These are phyloP conservation scores for Clarireedia paspali DNA, from an alignment of 2,329 filamentous ascomycete species.

Conservation along the genomic window DNA sequence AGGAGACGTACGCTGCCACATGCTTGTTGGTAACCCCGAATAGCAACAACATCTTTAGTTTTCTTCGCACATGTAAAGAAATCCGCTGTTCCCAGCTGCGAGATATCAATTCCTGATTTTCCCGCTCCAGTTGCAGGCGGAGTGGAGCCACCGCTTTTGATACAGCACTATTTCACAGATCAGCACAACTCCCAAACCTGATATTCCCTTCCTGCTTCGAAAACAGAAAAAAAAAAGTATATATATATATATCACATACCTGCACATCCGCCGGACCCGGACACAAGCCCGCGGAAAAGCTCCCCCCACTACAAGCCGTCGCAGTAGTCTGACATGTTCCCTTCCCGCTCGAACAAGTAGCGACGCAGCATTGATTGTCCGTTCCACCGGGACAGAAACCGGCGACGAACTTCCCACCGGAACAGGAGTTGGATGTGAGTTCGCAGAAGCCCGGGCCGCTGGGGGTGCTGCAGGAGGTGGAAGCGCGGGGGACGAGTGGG, in stretches of 20 bases:
- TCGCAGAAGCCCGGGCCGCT: constrained; percentile 13
- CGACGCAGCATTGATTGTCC: constrained; percentile 18
- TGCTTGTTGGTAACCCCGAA: constrained; percentile 16
- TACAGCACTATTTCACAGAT: constrained; percentile 13
- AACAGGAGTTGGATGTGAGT: constrained; percentile 11
- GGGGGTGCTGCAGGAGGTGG: constrained; percentile 12
- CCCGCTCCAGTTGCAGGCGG: constrained; percentile 3
- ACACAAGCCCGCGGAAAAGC: constrained; percentile 12
- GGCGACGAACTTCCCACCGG: constrained; percentile 5
- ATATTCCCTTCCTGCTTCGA: background rate
- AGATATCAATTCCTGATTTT: constrained; percentile 14
- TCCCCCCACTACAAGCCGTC: constrained; percentile 11
- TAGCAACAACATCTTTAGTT: constrained; percentile 13
- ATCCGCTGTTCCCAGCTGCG: background rate
- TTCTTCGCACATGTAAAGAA: constrained; percentile 16
- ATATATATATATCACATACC: background rate
- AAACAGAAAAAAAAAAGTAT: background rate
- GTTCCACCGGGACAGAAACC: constrained; percentile 15
- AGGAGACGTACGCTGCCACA: constrained; percentile 10
- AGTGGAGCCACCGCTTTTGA: constrained; percentile 3
- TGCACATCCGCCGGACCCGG: constrained; percentile 15
- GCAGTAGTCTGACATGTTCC: constrained; percentile 14
- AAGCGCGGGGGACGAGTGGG: constrained; percentile 7
- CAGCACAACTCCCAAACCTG: background rate
- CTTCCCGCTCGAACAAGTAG: constrained; percentile 10